Evolutionary conservation across 2,329 filamentous ascomycete species (phyloP).

Genomic region (Blastomyces parvus): DNA sequence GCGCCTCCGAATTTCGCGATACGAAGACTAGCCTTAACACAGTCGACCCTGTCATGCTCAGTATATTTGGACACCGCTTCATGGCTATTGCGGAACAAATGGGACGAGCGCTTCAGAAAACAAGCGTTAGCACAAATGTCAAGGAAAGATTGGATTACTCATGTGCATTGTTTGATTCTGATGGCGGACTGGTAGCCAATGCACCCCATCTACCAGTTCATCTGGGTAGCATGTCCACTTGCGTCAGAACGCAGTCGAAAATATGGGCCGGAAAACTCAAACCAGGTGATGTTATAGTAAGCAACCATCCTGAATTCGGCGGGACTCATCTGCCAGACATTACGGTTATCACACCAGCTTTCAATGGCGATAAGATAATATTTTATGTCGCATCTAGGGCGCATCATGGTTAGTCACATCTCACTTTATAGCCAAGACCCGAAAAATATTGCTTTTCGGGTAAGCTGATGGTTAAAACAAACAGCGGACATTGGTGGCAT

Average conservation of each 20-base stretch:
- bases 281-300: slow-evolving; percentile 70
- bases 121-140: slow-evolving; percentile 68
- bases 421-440: neutral
- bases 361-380: slow-evolving; percentile 58
- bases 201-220: slow-evolving; percentile 70
- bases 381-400: slow-evolving; percentile 67
- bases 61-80: slow-evolving; percentile 71
- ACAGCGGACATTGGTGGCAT: slow-evolving; percentile 67
- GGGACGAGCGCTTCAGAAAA: slow-evolving; percentile 70
- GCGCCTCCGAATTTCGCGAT: slow-evolving; percentile 43
- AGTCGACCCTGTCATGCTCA: slow-evolving; percentile 66
- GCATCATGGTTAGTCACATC: slow-evolving; percentile 58
- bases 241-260: slow-evolving; percentile 62
- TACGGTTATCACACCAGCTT: slow-evolving; percentile 65
- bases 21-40: slow-evolving; percentile 41
- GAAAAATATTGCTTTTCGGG: neutral
- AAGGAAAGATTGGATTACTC: slow-evolving; percentile 70
- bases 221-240: slow-evolving; percentile 70
- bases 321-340: slow-evolving; percentile 79
- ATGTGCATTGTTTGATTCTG: slow-evolving; percentile 63
- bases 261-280: slow-evolving; percentile 73
- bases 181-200: slow-evolving; percentile 65
- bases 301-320: slow-evolving; percentile 75
- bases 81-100: slow-evolving; percentile 83
- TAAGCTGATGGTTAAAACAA: slow-evolving; percentile 11